Evolutionary conservation across 768 basidiomycete species (phyloP).

Genomic region (Lactarius evosmus): DNA sequence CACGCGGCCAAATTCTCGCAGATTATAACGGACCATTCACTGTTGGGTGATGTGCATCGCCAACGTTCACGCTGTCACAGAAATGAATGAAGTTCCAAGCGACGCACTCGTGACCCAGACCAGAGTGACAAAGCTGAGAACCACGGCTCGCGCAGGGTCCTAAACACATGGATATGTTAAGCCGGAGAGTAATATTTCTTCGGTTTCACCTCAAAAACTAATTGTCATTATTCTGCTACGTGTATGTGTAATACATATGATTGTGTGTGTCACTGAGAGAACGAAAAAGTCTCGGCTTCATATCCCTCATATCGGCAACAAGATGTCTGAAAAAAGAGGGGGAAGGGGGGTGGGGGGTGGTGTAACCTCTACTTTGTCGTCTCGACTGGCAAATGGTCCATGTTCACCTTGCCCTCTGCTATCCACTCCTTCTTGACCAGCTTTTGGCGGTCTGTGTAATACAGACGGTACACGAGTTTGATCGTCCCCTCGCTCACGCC

Average conservation of each 20-base stretch:
- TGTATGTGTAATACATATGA: constrained; percentile 1
- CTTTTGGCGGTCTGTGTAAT: constrained; percentile 70
- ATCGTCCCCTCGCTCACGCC: constrained; percentile 97
- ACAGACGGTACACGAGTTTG: constrained; percentile 80
- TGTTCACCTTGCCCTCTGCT: constrained; percentile 66
- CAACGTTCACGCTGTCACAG: no score
- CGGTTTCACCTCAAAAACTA: background rate
- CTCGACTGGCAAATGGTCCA: constrained; percentile 40
- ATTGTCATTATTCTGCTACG: background rate
- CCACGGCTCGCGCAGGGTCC: no score
- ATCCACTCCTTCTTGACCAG: constrained; percentile 86
- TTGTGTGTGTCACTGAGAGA: background rate
- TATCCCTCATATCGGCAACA: background rate
- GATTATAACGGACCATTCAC: no score
- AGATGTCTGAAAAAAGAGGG: background rate
- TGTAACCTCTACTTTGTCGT: constrained; percentile 18
- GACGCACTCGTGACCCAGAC: no score
- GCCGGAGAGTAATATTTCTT: no score
- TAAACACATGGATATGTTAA: no score
- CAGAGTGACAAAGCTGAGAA: no score
- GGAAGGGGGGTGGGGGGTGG: background rate
- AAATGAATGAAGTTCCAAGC: no score
- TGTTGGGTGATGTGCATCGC: no score
- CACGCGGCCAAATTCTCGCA: no score
- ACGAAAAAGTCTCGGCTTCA: background rate